Evolutionary conservation across 2,329 filamentous ascomycete species (phyloP).

Genomic region (Cladophialophora yegresii): DNA sequence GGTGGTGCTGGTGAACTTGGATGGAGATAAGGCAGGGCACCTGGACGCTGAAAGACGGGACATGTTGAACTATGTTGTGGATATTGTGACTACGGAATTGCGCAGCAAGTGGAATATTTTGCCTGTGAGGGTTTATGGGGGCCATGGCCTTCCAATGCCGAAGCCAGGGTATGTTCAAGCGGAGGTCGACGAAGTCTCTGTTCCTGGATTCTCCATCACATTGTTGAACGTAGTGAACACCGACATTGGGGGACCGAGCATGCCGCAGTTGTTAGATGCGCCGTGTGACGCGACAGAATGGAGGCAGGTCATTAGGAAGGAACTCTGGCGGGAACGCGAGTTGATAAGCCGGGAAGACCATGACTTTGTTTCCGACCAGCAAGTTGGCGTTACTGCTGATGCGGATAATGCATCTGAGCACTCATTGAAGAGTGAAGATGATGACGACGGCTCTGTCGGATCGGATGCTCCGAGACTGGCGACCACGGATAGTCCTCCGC

Average conservation of each 20-base stretch:
- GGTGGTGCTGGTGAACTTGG: constrained; percentile 31
- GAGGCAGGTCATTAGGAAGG: constrained; percentile 24
- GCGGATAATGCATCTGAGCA: constrained; percentile 25
- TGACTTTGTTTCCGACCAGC: not conserved
- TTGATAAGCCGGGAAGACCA: constrained; percentile 26
- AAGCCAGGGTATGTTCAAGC: not conserved
- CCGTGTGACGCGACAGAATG: constrained; percentile 29
- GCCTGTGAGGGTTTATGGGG: constrained; percentile 34
- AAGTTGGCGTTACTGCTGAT: not conserved
- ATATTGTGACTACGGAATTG: constrained; percentile 22
- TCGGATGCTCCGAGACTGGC: constrained; percentile 6
- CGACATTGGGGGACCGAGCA: constrained; percentile 36
- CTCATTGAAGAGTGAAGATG: constrained; percentile 19
- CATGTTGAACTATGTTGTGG: constrained; percentile 1
- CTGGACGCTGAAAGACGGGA: not conserved
- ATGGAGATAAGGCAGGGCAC: not conserved
- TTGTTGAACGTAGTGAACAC: constrained; percentile 37
- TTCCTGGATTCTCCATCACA: constrained; percentile 23
- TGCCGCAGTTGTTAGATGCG: constrained; percentile 35
- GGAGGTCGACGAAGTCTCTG: not conserved
- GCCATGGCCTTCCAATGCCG: not conserved
- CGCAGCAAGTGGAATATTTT: constrained; percentile 29
- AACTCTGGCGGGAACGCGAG: constrained; percentile 31
- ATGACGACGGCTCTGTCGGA: constrained; percentile 14
- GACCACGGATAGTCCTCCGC: not conserved